Percentiles rank a stretch among this genome's conserved stretches.
These are phyloP conservation scores for Ceriops tagal DNA, from an alignment of 345 rosid species.

Conservation along the genomic window DNA sequence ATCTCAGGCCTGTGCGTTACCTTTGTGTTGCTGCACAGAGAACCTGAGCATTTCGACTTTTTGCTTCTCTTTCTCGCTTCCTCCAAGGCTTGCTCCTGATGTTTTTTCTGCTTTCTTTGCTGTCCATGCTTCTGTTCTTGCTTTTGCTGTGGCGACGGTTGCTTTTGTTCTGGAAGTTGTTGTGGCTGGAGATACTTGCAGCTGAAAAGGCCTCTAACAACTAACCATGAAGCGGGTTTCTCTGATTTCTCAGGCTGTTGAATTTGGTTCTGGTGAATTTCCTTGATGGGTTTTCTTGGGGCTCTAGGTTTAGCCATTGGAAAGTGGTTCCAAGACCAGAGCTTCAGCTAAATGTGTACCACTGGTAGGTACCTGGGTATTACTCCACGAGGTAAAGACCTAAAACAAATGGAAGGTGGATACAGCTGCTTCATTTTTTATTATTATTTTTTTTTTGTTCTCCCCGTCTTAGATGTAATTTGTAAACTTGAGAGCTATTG, in stretches of 20 bases:
- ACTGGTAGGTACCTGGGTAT: background rate
- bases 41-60: constrained; percentile 75
- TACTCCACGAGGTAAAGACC: constrained; percentile 1
- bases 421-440: background rate
- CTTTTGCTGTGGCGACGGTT: background rate
- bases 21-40: constrained; percentile 71
- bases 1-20: constrained; percentile 49
- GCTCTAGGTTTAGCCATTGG: constrained; percentile 46
- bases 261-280: constrained; percentile 33
- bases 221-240: constrained; percentile 52
- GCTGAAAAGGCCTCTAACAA: constrained; percentile 49
- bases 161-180: constrained; percentile 10
- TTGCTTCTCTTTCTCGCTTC: constrained; percentile 50
- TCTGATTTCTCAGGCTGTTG: constrained; percentile 27
- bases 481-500: constrained; percentile 3
- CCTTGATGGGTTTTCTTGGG: constrained; percentile 32
- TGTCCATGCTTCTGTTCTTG: background rate
- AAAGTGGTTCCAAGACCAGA: background rate
- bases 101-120: constrained; percentile 6
- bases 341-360: background rate
- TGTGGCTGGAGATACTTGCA: constrained; percentile 39
- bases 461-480: no score
- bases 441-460: background rate
- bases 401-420: constrained; percentile 8
- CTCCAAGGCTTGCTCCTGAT: constrained; percentile 24